Base-by-base conservation (phyloP, 148 eudicot genomes). In the Rhododendron williamsianum region DNA sequence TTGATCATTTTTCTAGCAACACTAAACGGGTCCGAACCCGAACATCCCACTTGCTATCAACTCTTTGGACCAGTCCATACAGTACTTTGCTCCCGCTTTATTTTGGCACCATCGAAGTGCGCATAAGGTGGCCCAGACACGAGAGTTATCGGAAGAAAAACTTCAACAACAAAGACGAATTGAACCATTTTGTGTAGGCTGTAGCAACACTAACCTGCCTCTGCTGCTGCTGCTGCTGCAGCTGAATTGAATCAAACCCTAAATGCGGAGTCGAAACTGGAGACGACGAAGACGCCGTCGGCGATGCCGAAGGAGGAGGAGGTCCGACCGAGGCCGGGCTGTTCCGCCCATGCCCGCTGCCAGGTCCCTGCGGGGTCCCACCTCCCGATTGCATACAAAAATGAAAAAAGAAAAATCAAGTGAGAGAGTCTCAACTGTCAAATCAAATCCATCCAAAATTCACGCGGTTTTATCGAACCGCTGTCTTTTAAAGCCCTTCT, bases 341-440 rank as follows among this genome's bases (percentile, higher is more conserved):
- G 80, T 88, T 92, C 91, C 94, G 93, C 43, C 97, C 98, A 91
- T 88, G 92, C 36, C 92, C 87, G 30, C 91, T 80, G 9, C 91
- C 93, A 74, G 84, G 83, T 23, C 89, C 93, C 79, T 89, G 91
- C 88, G 92, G 94, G 82, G 92, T 87, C 87, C 94, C 95, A 91
- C 97, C 97, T 38, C 97, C 98, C 83, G 97, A 89, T 88, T 94
- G 98, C 98, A 95, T 95, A 86, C 82, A 67, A 41, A 49, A 83
- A 52, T 16, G 16, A 27, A 36, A 25, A 25, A 81, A 12, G 27
- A 60, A 80, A 76, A 11, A 27, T 38, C 12, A 67, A 11, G 16
- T 10, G 83, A 49, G n/a, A 52, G 43, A 49, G 25, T 67, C 30
- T 16, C 27, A 72, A 48, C 81, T 25, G 45, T 71, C 76, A 71